A percentile compares a stretch with the other conserved stretches of the same genome.
phyloP scores from a whole-genome alignment of 2,329 filamentous ascomycete genomes.

The Cytospora mali region DNA sequence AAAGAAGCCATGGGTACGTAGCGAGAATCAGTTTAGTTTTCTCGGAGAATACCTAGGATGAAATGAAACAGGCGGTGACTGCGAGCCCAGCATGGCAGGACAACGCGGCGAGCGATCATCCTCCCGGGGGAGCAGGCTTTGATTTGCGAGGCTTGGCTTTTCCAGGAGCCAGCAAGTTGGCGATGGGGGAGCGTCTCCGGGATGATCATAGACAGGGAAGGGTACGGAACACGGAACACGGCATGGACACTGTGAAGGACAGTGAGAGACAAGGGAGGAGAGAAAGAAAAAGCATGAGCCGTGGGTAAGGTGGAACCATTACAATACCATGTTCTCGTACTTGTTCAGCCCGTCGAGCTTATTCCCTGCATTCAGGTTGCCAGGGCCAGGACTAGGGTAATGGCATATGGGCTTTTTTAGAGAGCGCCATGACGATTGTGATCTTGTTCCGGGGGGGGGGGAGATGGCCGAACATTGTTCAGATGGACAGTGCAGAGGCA shows the following conservation, averaged over 20 bases:
- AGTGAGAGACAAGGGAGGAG: slow-evolving; percentile 13
- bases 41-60: slow-evolving; percentile 27
- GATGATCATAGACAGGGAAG: slow-evolving; percentile 19
- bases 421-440: slow-evolving; percentile 5
- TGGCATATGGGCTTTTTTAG: slow-evolving; percentile 10
- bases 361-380: slow-evolving; percentile 16
- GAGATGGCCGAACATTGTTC: slow-evolving; percentile 17
- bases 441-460: slow-evolving; percentile 13
- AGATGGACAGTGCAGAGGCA: not conserved
- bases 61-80: slow-evolving; percentile 31
- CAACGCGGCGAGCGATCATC: slow-evolving; percentile 28
- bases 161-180: slow-evolving; percentile 28
- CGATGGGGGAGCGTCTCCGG: slow-evolving; percentile 28
- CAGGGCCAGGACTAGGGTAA: slow-evolving; percentile 9
- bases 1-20: slow-evolving; percentile 24
- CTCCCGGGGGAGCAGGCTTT: slow-evolving; percentile 27
- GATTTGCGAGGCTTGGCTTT: slow-evolving; percentile 25
- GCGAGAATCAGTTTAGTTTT: slow-evolving; percentile 26
- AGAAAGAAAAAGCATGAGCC: slow-evolving; percentile 16
- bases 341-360: slow-evolving; percentile 18
- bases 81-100: slow-evolving; percentile 24
- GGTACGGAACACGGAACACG: slow-evolving; percentile 16
- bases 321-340: slow-evolving; percentile 25
- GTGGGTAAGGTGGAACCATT: slow-evolving; percentile 27
- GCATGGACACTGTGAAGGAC: slow-evolving; percentile 26